Evolutionary conservation across 2,329 filamentous ascomycete species (phyloP), one percentile per base, ranked within the genome.

Genomic region (Ophiocordyceps polyrhachis-furcata): DNA sequence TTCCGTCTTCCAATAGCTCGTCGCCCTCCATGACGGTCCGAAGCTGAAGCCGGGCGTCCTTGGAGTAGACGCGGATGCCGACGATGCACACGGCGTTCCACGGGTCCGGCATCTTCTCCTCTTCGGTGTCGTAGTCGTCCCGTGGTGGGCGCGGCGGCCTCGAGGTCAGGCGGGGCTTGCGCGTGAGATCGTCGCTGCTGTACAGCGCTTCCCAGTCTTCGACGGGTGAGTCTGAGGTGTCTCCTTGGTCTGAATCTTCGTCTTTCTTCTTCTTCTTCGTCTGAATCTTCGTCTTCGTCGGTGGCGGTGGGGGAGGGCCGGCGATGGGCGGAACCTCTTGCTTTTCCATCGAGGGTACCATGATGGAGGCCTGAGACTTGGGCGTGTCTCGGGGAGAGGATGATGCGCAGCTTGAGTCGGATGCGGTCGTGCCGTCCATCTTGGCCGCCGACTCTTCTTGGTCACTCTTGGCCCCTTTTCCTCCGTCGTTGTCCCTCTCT

Each of bases 71-170:
- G 5, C 74, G 68, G 44, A 80, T 60, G 0, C 76, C 75, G 0
- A 80, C 68, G 17, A 79, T 70, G 44, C 68, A 72, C 41, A 79
- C 67, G 4, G 76, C 75, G 53, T 79, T 79, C 76, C 76, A 80
- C 1, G 73, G 70, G 21, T 73, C 68, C 0, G 68, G 58, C 52
- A 66, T 62, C 48, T 69, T 71, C 52, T 78, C 72, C 46, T 76
- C 73, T n/a, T 75, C 71, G 0, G 67, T 69, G 19, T 72, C 68
- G 35, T 72, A 70, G 2, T 64, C 59, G 7, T 64, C 62, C 5
- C 55, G 54, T 3, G 54, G 51, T 1, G 56, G 50, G 0, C 61
- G 51, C 0, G 61, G 56, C 1, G 62, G 53, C 9, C 63, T 59
- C 35, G 61, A 58, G 2, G 60, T 55, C 40, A 63, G 54, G 15